Conservation (phyloP, 2,329 filamentous ascomycete genomes). For the Orbilia brochopaga region DNA sequence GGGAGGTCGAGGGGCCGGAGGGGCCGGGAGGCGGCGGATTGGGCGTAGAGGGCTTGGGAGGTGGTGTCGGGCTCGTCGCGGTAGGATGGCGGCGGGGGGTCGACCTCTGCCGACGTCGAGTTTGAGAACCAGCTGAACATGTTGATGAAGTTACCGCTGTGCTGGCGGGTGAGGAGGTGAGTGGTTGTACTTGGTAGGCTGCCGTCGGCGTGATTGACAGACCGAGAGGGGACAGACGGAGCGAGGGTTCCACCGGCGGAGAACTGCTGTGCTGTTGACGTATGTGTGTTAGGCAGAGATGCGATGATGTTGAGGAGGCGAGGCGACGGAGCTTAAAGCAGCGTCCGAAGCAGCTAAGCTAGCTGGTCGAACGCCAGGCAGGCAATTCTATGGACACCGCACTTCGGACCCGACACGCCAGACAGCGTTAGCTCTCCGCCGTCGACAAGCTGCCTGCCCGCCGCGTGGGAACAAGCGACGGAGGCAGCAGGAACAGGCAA, state of each 20-base stretch:
- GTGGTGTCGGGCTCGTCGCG: conserved; percentile 26
- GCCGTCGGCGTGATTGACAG: background rate
- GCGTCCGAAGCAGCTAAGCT: background rate
- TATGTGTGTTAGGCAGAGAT: background rate
- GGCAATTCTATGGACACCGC: background rate
- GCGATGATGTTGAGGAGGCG: background rate
- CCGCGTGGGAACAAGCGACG: background rate
- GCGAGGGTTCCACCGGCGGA: background rate
- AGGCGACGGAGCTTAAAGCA: background rate
- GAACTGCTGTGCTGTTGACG: background rate
- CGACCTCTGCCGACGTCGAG: conserved; percentile 10
- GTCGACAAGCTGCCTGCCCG: background rate
- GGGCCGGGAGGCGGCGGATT: conserved; percentile 26
- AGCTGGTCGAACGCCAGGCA: background rate
- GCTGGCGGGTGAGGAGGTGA: too few relatives aligned
- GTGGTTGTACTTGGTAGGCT: too few relatives aligned
- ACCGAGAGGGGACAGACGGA: background rate
- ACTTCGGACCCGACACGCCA: background rate
- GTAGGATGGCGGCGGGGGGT: conserved; percentile 45
- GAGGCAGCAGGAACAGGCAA: too few relatives aligned
- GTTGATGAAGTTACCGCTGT: too few relatives aligned
- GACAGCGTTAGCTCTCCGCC: background rate
- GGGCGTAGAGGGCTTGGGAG: conserved; percentile 23
- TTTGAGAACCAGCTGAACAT: conserved; percentile 42
- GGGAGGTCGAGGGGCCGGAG: conserved; percentile 74